A percentile compares a stretch with the other conserved stretches of the same genome.
Conservation (phyloP, 1,139 yeast species). For the Casaregolazyma lundiana region DNA sequence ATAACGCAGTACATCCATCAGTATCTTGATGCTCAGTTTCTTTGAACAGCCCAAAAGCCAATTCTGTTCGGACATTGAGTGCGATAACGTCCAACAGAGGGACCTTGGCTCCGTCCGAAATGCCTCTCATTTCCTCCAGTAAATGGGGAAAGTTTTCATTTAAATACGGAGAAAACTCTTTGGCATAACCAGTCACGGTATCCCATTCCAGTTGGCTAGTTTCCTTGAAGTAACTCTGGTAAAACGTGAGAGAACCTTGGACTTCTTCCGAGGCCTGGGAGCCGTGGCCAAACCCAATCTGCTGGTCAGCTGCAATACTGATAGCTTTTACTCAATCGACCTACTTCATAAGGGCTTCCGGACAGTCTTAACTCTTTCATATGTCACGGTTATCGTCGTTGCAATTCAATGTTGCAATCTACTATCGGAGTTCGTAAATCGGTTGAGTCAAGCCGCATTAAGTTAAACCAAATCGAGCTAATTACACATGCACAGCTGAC, state of each 20-base stretch:
- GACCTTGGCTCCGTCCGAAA: constrained; percentile 34
- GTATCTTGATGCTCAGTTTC: constrained; percentile 20
- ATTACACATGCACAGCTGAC: not conserved
- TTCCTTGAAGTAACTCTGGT: constrained; percentile 22
- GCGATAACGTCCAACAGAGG: constrained; percentile 32
- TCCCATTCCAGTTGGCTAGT: constrained; percentile 25
- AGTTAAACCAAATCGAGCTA: not conserved
- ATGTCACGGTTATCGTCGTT: no score
- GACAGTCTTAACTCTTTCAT: constrained; percentile 6
- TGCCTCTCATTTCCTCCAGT: constrained; percentile 32
- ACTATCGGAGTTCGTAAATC: constrained; percentile 1
- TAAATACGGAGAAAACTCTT: constrained; percentile 23
- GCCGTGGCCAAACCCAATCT: constrained; percentile 30
- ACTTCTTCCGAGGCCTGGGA: constrained; percentile 24
- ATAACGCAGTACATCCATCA: constrained; percentile 36
- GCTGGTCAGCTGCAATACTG: not conserved
- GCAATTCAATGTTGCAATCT: no score
- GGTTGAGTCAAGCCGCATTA: not conserved
- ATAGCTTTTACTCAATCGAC: not conserved
- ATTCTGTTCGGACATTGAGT: constrained; percentile 34
- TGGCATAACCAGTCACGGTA: constrained; percentile 21
- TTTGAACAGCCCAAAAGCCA: constrained; percentile 27
- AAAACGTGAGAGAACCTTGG: constrained; percentile 22
- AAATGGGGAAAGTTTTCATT: constrained; percentile 27
- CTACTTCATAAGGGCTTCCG: constrained; percentile 9